Evolutionary conservation across 2,329 filamentous ascomycete species (phyloP), one percentile per base, ranked within the genome.

Genomic region (Bimuria novae-zelandiae): DNA sequence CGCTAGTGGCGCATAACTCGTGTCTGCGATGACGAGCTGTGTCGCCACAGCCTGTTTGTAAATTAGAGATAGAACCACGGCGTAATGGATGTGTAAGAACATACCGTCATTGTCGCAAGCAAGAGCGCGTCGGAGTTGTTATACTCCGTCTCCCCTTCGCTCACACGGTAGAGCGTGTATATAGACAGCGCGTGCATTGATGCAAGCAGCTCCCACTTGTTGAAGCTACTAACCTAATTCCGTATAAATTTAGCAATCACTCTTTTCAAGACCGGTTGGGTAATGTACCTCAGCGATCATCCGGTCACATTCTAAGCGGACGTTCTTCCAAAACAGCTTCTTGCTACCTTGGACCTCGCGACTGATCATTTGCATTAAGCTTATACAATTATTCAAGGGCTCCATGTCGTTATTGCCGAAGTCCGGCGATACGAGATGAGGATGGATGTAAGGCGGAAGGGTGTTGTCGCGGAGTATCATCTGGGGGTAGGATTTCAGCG

Each of bases 271-370:
- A n/a, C n/a, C n/a, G n/a, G n/a, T 16, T 4, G 27, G 1, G 7
- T 21, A 37, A 65, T 68, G 11, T 66, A 77, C 75, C 58, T 74
- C 70, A 57, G 57, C 59, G 49, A 51, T 61, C 2, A 77, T 49
- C 5, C 69, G 65, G 60, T 79, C 76, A 60, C 77, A 79, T 56
- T 80, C 77, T 21, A 68, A 39, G 21, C 63, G 57, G 19, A 79
- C 75, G 57, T 78, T 79, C 46, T 67, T 75, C 77, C 77, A 80
- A 49, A 79, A 77, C 19, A 79, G 51, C 48, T 73, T 77, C 47
- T 71, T 69, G 59, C 68, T 75, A 0, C 71, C 72, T 39, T 61
- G 63, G 1, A 66, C 48, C 3, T 62, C 61, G 33, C 62, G 64
- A 7, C 65, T 67, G 19, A 77, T 66, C 75, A 79, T 77, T 45